Evolutionary conservation across 306 rosid species (phyloP).

Genomic region (Cucumis sativus): Cucumber_9930_V3 NC_026660.2:1364001-1364500

Average conservation of each 20-base stretch:
- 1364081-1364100: too few relatives aligned
- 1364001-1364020: too few relatives aligned
- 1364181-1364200: background rate
- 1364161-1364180: background rate
- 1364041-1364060: too few relatives aligned
- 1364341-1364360: background rate
- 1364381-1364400: background rate
- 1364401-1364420: background rate
- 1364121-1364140: background rate
- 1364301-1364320: background rate
- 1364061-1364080: too few relatives aligned
- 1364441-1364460: background rate
- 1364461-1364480: background rate
- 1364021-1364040: too few relatives aligned
- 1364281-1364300: background rate
- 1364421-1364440: background rate
- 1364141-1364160: background rate
- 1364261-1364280: background rate
- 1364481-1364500: background rate
- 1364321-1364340: too few relatives aligned
- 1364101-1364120: background rate
- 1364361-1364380: background rate
- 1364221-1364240: background rate
- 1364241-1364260: background rate
- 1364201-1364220: background rate